Conservation (phyloP, 371 early-diverging fungal species). For the Rhizopus stolonifer region DNA sequence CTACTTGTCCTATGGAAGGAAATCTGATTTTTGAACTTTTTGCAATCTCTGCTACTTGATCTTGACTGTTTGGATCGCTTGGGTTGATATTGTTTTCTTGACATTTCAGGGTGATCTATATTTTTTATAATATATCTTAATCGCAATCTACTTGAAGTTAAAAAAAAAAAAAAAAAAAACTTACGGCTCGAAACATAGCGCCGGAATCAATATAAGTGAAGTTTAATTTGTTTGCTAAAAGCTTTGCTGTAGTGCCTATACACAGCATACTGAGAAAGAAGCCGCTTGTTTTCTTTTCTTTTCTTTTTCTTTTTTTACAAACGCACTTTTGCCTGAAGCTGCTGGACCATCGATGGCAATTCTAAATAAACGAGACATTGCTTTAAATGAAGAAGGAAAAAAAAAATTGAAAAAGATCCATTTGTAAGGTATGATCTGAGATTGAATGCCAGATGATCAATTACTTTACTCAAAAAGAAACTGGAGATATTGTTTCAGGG, state of each 20-base stretch:
- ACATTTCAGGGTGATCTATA: constrained; percentile 60
- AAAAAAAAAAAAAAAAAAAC: background rate
- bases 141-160: background rate
- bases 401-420: background rate
- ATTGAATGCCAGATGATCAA: background rate
- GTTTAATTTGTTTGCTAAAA: constrained; percentile 70
- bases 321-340: constrained; percentile 92
- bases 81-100: constrained; percentile 42
- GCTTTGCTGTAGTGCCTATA: constrained; percentile 71
- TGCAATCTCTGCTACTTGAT: constrained; percentile 30
- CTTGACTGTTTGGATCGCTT: constrained; percentile 25
- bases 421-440: background rate
- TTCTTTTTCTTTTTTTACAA: too few species aligned
- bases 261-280: background rate
- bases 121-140: background rate
- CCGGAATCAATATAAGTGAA: constrained; percentile 86
- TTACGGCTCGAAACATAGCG: constrained; percentile 66
- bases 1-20: constrained; percentile 41
- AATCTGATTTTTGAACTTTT: constrained; percentile 24
- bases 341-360: constrained; percentile 95
- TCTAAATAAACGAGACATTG: constrained; percentile 58
- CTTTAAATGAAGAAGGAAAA: too few species aligned
- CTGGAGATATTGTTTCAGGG: too few species aligned
- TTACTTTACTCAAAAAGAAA: too few species aligned
- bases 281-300: constrained; percentile 14